Conservation (phyloP, 2,329 filamentous ascomycete species). For the Uncinocarpus reesii region DNA sequence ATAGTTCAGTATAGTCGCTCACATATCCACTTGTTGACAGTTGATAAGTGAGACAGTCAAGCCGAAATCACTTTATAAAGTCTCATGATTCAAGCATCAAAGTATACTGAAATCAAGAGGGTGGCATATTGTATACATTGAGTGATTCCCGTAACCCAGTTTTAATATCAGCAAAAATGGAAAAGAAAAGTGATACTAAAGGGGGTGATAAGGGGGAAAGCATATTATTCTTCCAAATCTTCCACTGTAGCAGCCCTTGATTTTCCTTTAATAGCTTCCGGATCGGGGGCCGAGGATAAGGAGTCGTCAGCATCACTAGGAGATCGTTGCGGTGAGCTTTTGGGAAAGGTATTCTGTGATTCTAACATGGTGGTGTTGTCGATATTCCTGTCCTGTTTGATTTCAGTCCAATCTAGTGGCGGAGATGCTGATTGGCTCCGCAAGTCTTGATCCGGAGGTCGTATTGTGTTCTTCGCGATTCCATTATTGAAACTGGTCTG, state of each 20-base stretch:
- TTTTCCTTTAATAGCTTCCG: slow-evolving; percentile 13
- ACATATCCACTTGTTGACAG: too few relatives aligned
- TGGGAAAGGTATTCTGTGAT: not conserved
- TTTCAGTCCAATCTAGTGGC: slow-evolving; percentile 4
- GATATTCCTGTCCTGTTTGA: slow-evolving; percentile 1
- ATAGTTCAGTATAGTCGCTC: too few relatives aligned
- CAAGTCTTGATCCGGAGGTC: not conserved
- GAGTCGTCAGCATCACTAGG: not conserved
- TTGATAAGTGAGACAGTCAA: too few relatives aligned
- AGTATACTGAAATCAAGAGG: too few relatives aligned
- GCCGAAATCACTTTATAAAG: too few relatives aligned
- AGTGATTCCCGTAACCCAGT: too few relatives aligned
- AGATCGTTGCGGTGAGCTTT: not conserved
- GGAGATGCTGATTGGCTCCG: not conserved
- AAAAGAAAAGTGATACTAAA: too few relatives aligned
- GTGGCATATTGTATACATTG: too few relatives aligned
- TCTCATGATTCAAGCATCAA: too few relatives aligned
- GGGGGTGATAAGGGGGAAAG: too few relatives aligned
- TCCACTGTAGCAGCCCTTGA: slow-evolving; percentile 18
- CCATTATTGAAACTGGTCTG: not conserved
- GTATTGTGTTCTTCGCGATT: not conserved
- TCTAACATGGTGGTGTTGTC: not conserved
- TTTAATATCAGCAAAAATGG: too few relatives aligned
- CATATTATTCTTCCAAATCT: slow-evolving; percentile 17
- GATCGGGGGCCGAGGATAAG: not conserved